These are phyloP conservation scores for Saccharomycopsis babjevae DNA, from an alignment of 805 yeast genomes.

Conservation along the genomic window DNA sequence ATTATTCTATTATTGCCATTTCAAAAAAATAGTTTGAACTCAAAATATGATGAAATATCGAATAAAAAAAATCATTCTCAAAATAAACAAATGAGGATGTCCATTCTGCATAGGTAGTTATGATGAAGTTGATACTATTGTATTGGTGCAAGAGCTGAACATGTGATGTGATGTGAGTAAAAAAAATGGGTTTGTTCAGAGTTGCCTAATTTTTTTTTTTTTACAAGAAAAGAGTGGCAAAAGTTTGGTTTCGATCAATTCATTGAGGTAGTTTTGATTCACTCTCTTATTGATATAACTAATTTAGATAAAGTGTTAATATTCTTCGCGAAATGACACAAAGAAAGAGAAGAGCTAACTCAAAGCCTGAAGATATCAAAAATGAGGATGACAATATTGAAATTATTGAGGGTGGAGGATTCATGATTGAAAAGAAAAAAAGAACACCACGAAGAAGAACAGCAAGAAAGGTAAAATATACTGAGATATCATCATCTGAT, in stretches of 20 bases:
- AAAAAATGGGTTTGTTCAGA: too few relatives aligned
- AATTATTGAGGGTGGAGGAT: conserved; percentile 14
- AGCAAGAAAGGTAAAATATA: background rate
- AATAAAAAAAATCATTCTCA: background rate
- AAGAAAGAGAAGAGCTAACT: background rate
- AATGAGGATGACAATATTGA: conserved; percentile 2
- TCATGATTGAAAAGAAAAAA: conserved; percentile 13
- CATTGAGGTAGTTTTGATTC: too few relatives aligned
- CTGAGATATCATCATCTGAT: background rate
- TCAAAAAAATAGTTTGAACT: background rate
- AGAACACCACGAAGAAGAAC: conserved; percentile 3
- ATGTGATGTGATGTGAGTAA: too few relatives aligned
- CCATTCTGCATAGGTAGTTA: too few relatives aligned
- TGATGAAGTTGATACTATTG: too few relatives aligned
- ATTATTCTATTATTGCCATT: background rate
- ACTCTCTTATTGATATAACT: too few relatives aligned
- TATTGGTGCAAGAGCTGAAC: too few relatives aligned
- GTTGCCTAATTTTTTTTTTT: too few relatives aligned
- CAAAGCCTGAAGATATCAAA: background rate
- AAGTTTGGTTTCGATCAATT: too few relatives aligned
- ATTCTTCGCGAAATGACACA: background rate
- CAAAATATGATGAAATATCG: too few relatives aligned
- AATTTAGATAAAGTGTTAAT: background rate
- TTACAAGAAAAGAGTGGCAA: too few relatives aligned
- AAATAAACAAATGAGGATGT: too few relatives aligned